Conservation (phyloP, 2,329 filamentous ascomycete genomes). For the Alternaria viburni region DNA sequence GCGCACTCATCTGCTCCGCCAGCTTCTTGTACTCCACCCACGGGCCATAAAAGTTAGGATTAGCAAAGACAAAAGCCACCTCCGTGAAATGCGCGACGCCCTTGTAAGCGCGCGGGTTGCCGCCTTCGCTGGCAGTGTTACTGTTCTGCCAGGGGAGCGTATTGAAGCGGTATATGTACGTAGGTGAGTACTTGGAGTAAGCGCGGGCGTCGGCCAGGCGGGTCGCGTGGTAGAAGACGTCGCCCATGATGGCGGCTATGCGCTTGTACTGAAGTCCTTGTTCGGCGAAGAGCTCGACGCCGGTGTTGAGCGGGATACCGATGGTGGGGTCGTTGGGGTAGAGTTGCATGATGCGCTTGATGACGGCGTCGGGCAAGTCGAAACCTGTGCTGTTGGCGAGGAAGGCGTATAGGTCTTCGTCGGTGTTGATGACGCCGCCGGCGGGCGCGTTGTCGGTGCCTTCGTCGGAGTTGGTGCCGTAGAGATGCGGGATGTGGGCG, state of each 20-base stretch:
- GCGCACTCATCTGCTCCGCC: conserved; percentile 53
- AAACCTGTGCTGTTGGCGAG: conserved; percentile 44
- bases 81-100: conserved; percentile 63
- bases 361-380: conserved; percentile 36
- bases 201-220: conserved; percentile 52
- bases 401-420: conserved; percentile 53
- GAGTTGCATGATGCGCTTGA: conserved; percentile 40
- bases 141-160: conserved; percentile 40
- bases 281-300: conserved; percentile 37
- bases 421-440: conserved; percentile 63
- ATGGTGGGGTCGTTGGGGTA: conserved; percentile 44
- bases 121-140: conserved; percentile 48
- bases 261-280: conserved; percentile 60
- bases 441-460: conserved; percentile 63
- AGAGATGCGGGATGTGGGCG: conserved; percentile 67
- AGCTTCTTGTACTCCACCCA: conserved; percentile 50
- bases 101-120: conserved; percentile 50
- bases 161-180: conserved; percentile 70
- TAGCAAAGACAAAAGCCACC: conserved; percentile 56
- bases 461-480: conserved; percentile 71
- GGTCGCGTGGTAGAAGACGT: conserved; percentile 64
- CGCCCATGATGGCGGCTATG: conserved; percentile 59
- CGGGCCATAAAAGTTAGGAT: conserved; percentile 48
- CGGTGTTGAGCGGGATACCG: conserved; percentile 44
- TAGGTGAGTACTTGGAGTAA: conserved; percentile 56